Evolutionary conservation across 1,284 basidiomycete genomes (phyloP).

Genomic region (Moniliella sp.): DNA sequence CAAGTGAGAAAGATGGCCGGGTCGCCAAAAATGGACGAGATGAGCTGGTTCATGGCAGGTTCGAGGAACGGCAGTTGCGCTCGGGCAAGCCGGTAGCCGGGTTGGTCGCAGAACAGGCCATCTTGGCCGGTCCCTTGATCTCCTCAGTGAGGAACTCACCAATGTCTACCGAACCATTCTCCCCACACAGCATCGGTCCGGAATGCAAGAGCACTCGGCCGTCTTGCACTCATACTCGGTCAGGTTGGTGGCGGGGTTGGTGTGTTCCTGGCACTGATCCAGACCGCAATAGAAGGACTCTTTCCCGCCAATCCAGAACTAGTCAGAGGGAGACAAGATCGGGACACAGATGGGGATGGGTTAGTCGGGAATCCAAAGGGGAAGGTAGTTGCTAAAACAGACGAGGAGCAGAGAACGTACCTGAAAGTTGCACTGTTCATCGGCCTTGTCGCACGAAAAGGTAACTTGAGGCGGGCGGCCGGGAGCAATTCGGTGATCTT

Average conservation of each 20-base stretch:
- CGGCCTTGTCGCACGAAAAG: constrained; percentile 39
- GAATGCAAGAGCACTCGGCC: constrained; percentile 72
- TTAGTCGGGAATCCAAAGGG: too few species aligned
- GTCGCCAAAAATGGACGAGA: constrained; percentile 80
- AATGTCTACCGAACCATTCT: constrained; percentile 89
- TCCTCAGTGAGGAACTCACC: constrained; percentile 71
- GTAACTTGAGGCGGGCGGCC: constrained; percentile 77
- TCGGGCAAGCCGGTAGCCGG: constrained; percentile 30
- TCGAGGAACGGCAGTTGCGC: constrained; percentile 66
- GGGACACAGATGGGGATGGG: too few species aligned
- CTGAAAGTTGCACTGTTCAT: constrained; percentile 16
- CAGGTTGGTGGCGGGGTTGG: constrained; percentile 4
- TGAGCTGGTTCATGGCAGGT: constrained; percentile 82
- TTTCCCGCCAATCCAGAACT: constrained; percentile 83
- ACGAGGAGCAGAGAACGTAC: neutral
- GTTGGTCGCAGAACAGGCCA: constrained; percentile 44
- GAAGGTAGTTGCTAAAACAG: too few species aligned
- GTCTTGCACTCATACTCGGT: constrained; percentile 41
- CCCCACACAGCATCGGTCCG: constrained; percentile 83
- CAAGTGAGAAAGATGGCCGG: constrained; percentile 67
- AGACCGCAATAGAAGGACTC: constrained; percentile 90
- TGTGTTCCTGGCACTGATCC: constrained; percentile 44
- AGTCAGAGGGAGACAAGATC: too few species aligned
- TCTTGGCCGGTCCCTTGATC: constrained; percentile 71
- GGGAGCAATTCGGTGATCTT: constrained; percentile 70